phyloP scores from a whole-genome alignment of 495 filamentous ascomycete species.

The Evernia prunastri region DNA sequence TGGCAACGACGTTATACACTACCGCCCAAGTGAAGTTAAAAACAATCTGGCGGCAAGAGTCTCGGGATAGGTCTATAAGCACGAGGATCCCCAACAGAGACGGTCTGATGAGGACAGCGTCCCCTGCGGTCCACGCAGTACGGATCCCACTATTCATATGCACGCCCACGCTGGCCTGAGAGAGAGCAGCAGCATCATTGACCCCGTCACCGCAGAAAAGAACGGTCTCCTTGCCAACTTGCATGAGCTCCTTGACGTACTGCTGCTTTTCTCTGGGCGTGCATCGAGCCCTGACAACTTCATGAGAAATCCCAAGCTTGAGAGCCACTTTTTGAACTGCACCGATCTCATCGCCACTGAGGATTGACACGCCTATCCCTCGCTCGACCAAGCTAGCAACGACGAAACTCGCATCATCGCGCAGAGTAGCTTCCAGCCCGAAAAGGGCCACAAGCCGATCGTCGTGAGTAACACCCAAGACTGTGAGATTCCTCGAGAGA shows the following conservation, averaged over 20 bases:
- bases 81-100: slow-evolving; percentile 49
- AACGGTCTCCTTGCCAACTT: slow-evolving; percentile 32
- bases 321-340: slow-evolving; percentile 51
- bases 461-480: slow-evolving; percentile 57
- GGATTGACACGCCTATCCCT: slow-evolving; percentile 53
- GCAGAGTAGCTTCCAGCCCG: slow-evolving; percentile 53
- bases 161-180: slow-evolving; percentile 66
- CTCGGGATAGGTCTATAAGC: slow-evolving; percentile 53
- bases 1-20: slow-evolving; percentile 67
- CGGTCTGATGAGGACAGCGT: slow-evolving; percentile 58
- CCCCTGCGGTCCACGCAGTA: slow-evolving; percentile 60
- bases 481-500: slow-evolving; percentile 45
- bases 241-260: slow-evolving; percentile 46
- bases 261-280: slow-evolving; percentile 56
- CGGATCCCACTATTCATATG: slow-evolving; percentile 59
- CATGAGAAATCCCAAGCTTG: slow-evolving; percentile 45
- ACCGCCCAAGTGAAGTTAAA: slow-evolving; percentile 72
- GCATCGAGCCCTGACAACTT: slow-evolving; percentile 45
- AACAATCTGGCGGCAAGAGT: slow-evolving; percentile 48
- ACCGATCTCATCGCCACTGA: slow-evolving; percentile 63
- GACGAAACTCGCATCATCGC: slow-evolving; percentile 47
- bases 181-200: slow-evolving; percentile 71
- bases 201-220: slow-evolving; percentile 75
- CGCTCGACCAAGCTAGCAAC: slow-evolving; percentile 48
- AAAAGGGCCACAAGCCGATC: slow-evolving; percentile 47